phyloP scores from a whole-genome alignment of 495 filamentous ascomycete genomes.

The Xylaria curta region DNA sequence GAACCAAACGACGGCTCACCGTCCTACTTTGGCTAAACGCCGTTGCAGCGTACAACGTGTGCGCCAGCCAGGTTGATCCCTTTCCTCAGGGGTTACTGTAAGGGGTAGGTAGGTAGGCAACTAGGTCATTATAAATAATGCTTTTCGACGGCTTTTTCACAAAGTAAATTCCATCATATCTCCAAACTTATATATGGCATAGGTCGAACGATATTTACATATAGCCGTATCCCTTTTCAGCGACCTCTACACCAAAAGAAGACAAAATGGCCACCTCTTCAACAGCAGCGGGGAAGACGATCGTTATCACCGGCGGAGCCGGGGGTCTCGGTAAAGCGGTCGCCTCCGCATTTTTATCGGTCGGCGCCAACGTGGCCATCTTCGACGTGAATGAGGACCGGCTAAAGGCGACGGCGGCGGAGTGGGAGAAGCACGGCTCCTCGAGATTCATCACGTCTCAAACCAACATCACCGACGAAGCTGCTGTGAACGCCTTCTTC shows the following conservation, averaged over 20 bases:
- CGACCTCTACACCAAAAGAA: neutral
- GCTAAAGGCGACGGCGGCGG: slow-evolving; percentile 24
- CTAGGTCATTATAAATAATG: neutral
- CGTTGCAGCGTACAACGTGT: neutral
- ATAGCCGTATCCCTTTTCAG: neutral
- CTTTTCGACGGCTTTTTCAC: neutral
- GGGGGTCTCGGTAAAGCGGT: slow-evolving; percentile 31
- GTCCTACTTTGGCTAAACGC: slow-evolving; percentile 9
- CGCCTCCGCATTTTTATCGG: slow-evolving; percentile 20
- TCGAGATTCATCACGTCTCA: slow-evolving; percentile 35
- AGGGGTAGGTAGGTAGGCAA: neutral
- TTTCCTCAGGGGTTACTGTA: neutral
- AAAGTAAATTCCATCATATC: neutral
- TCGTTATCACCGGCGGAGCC: slow-evolving; percentile 31
- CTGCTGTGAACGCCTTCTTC: slow-evolving; percentile 41
- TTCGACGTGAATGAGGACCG: slow-evolving; percentile 40
- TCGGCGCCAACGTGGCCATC: slow-evolving; percentile 32
- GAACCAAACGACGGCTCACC: neutral
- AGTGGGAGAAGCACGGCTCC: slow-evolving; percentile 26
- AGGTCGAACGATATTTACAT: neutral
- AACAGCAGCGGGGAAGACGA: slow-evolving; percentile 27
- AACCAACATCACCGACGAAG: slow-evolving; percentile 44
- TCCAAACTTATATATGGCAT: neutral
- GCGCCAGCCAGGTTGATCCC: neutral
- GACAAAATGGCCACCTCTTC: slow-evolving; percentile 15